Percentiles rank a stretch among this genome's conserved stretches.
Evolutionary conservation across 2,329 filamentous ascomycete species (phyloP).

Genomic region (Lecanicillium sp.): DNA sequence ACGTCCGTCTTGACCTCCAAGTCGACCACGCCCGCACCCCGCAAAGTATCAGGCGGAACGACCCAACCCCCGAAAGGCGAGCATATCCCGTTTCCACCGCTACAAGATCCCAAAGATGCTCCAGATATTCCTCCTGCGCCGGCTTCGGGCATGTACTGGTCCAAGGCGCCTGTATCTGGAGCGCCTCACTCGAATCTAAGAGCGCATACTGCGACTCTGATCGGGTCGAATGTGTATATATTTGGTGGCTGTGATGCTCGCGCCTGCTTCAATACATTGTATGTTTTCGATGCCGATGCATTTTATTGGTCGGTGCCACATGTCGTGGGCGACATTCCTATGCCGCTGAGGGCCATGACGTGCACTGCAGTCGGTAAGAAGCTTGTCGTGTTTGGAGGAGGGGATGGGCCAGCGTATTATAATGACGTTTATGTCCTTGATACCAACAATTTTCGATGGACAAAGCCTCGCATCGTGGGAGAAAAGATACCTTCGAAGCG

Average conservation of each 20-base stretch:
- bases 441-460: conserved; percentile 61
- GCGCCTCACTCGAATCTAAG: conserved; percentile 51
- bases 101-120: conserved; percentile 46
- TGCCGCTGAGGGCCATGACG: conserved; percentile 61
- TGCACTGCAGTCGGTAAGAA: conserved; percentile 65
- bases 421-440: conserved; percentile 67
- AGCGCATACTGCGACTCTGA: conserved; percentile 58
- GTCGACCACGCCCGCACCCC: conserved; percentile 15
- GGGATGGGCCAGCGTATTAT: conserved; percentile 63
- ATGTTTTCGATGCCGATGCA: conserved; percentile 60
- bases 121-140: conserved; percentile 55
- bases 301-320: conserved; percentile 62
- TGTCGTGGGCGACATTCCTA: conserved; percentile 55
- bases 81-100: conserved; percentile 45
- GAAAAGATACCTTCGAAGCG: conserved; percentile 52
- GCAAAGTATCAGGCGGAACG: conserved; percentile 10
- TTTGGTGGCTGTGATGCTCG: conserved; percentile 62
- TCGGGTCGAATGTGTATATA: conserved; percentile 59
- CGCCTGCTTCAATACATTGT: conserved; percentile 61
- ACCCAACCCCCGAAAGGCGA: conserved; percentile 26
- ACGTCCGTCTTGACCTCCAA: conserved; percentile 11
- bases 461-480: conserved; percentile 50
- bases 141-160: conserved; percentile 67
- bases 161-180: conserved; percentile 55
- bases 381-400: conserved; percentile 60